Evolutionary conservation across 306 rosid species (phyloP).

Genomic region (Rosa multiflora): DNA sequence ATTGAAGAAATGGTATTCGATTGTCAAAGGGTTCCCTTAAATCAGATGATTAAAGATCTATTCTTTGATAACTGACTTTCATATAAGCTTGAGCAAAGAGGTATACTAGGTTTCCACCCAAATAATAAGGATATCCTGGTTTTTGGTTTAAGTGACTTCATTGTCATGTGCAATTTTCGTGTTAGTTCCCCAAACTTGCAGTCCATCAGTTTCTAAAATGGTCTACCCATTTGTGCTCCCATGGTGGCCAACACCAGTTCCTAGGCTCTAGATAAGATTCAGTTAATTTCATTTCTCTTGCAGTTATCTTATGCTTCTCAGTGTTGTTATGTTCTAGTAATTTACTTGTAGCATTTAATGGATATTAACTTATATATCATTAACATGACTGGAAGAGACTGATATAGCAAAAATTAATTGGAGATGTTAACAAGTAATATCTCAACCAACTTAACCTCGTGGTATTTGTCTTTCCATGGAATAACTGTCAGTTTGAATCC

Average conservation of each 20-base stretch:
- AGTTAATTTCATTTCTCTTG: background rate
- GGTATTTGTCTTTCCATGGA: too few relatives aligned
- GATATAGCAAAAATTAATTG: background rate
- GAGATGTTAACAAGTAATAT: background rate
- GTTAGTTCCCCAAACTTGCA: background rate
- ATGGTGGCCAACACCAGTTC: background rate
- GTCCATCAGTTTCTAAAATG: background rate
- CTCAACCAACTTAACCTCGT: background rate
- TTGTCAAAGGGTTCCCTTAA: background rate
- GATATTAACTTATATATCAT: background rate
- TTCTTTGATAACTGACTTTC: too few relatives aligned
- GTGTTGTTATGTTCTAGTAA: background rate
- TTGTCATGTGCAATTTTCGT: background rate
- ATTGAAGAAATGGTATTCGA: background rate
- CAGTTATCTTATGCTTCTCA: background rate
- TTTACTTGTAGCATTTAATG: background rate
- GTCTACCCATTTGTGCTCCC: background rate
- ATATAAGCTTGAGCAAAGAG: too few relatives aligned
- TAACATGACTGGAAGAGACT: background rate
- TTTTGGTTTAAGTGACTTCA: background rate
- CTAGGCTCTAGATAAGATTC: background rate
- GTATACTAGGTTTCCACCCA: too few relatives aligned
- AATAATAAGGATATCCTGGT: background rate
- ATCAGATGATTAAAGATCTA: background rate
- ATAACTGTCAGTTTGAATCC: background rate